Percentiles rank a stretch among this genome's conserved stretches.
These are phyloP conservation scores for Arachnomyces sp. DNA, from an alignment of 2,329 filamentous ascomycete genomes.

Conservation along the genomic window DNA sequence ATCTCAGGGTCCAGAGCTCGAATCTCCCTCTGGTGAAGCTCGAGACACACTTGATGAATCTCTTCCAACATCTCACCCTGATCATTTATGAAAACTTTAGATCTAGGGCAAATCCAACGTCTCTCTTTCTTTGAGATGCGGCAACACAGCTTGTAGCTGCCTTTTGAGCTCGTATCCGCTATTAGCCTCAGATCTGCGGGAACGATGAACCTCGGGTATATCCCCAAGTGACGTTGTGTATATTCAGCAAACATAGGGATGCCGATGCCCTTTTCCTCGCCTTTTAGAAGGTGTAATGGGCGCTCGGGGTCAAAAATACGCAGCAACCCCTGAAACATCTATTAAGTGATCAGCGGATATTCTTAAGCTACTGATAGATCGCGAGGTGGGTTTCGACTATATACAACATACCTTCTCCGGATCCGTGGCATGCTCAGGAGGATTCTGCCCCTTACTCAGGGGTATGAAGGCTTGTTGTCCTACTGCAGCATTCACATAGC, in stretches of 20 bases:
- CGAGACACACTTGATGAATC: constrained; percentile 21
- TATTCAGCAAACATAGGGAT: constrained; percentile 32
- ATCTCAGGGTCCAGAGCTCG: constrained; percentile 15
- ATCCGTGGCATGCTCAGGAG: constrained; percentile 1
- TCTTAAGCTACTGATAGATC: too few relatives aligned
- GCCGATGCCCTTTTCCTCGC: constrained; percentile 30
- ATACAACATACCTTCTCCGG: constrained; percentile 6
- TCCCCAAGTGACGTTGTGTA: constrained; percentile 20
- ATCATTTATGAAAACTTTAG: too few relatives aligned
- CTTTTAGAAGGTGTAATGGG: constrained; percentile 33
- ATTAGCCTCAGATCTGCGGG: constrained; percentile 29
- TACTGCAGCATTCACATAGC: constrained; percentile 1
- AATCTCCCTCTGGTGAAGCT: constrained; percentile 25
- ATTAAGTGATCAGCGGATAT: too few relatives aligned
- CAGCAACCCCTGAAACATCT: constrained; percentile 27
- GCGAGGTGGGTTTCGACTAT: too few relatives aligned
- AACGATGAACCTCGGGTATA: constrained; percentile 26
- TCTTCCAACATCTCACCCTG: constrained; percentile 15
- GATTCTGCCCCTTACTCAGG: constrained; percentile 3
- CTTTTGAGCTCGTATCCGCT: constrained; percentile 15
- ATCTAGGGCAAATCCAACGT: too few relatives aligned
- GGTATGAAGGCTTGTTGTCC: constrained; percentile 3
- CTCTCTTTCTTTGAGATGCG: constrained; percentile 9
- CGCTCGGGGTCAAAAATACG: constrained; percentile 21
- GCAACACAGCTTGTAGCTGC: constrained; percentile 24